Conservation (phyloP, 108 stramenopile species). For the Cyclotella choctawhatcheeana region DNA sequence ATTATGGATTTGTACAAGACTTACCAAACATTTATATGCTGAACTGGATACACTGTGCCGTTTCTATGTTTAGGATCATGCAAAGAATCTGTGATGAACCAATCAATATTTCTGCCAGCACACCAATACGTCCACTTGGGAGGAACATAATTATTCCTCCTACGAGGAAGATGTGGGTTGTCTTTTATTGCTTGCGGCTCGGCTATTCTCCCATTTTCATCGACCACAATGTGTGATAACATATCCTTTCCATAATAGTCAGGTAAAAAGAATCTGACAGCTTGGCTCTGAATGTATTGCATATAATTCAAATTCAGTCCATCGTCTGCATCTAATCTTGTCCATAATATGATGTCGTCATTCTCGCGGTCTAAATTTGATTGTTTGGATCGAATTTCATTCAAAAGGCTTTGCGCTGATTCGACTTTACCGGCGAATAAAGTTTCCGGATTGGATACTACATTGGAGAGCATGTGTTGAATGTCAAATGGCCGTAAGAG, state of each 20-base stretch:
- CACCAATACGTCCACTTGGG: slow-evolving; percentile 56
- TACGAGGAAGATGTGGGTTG: background rate
- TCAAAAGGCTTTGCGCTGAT: slow-evolving; percentile 13
- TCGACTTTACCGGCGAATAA: slow-evolving; percentile 33
- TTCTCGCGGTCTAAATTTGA: background rate
- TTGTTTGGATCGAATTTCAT: slow-evolving; percentile 48
- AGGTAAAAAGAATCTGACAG: slow-evolving; percentile 51
- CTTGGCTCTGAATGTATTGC: slow-evolving; percentile 64
- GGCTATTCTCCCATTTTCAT: background rate
- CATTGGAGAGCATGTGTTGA: slow-evolving; percentile 42
- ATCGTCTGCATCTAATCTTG: slow-evolving; percentile 56
- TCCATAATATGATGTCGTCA: slow-evolving; percentile 48
- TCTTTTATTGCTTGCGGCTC: slow-evolving; percentile 3
- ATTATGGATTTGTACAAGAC: too few species aligned
- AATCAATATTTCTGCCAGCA: slow-evolving; percentile 43
- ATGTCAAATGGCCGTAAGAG: slow-evolving; percentile 51
- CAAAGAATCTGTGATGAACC: slow-evolving; percentile 43
- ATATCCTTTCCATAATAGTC: slow-evolving; percentile 22
- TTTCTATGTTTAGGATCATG: slow-evolving; percentile 38
- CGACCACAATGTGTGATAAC: background rate
- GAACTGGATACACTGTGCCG: slow-evolving; percentile 38
- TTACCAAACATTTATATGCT: slow-evolving; percentile 33
- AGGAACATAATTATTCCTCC: slow-evolving; percentile 15
- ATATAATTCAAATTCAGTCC: slow-evolving; percentile 50
- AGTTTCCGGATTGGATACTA: slow-evolving; percentile 21